Percentiles rank a stretch among this genome's conserved stretches.
Evolutionary conservation across 78 protist genomes (phyloP).

Genomic region (Diacronema lutheri): DNA sequence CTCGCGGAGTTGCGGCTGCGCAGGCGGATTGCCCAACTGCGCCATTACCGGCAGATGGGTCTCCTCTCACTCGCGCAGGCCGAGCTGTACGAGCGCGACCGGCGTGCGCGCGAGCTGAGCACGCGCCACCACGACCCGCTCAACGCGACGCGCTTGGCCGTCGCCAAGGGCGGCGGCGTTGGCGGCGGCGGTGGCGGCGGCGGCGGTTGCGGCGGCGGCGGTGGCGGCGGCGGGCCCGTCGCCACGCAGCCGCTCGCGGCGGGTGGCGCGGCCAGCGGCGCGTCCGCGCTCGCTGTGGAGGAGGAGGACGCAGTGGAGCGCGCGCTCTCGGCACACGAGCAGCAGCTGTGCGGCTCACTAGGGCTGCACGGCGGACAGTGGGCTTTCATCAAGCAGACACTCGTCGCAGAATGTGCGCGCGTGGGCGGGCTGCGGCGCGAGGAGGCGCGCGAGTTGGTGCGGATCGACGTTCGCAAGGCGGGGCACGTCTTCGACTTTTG

Average conservation of each 20-base stretch:
- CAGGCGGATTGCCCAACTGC: constrained; percentile 4
- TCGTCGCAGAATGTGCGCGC: background rate
- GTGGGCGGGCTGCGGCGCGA: background rate
- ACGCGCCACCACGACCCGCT: too few species aligned
- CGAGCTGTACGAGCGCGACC: background rate
- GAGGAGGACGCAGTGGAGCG: background rate
- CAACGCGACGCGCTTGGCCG: background rate
- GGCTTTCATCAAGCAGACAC: background rate
- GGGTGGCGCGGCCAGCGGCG: too few species aligned
- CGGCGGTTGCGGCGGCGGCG: background rate
- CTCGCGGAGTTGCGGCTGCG: background rate
- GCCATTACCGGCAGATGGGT: background rate
- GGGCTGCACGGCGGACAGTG: background rate
- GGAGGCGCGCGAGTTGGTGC: background rate
- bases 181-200: background rate
- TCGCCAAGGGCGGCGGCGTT: background rate
- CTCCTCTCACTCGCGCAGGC: background rate
- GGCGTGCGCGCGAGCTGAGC: too few species aligned
- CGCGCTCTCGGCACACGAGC: background rate
- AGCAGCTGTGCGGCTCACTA: background rate
- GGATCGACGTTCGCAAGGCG: background rate
- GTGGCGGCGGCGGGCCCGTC: background rate
- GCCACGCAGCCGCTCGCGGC: background rate
- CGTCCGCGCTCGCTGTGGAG: background rate
- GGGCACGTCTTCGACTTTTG: background rate